Evolutionary conservation across 1,284 basidiomycete species (phyloP).

Genomic region (Apiotrichum porosum): DNA sequence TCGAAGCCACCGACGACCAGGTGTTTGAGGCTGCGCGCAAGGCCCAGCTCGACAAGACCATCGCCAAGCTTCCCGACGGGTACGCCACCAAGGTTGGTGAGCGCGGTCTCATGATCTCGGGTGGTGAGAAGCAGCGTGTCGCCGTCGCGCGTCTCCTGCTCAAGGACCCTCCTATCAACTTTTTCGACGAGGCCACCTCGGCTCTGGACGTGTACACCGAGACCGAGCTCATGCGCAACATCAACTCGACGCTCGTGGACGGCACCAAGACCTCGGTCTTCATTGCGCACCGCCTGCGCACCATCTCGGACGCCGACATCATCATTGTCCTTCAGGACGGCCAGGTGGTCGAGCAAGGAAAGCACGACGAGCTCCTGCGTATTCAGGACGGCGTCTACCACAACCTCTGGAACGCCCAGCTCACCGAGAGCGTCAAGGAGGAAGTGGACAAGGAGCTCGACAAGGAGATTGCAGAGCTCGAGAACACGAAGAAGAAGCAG

Average conservation of each 20-base stretch:
- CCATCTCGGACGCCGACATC: conserved; percentile 82
- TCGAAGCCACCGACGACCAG: conserved; percentile 82
- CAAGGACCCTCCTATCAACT: conserved; percentile 90
- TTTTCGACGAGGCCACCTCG: conserved; percentile 98
- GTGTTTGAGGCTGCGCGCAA: conserved; percentile 75
- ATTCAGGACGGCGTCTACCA: conserved; percentile 66
- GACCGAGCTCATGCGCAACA: conserved; percentile 89
- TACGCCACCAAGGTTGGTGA: conserved; percentile 92
- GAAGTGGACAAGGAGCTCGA: conserved; percentile 11
- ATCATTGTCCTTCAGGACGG: conserved; percentile 88
- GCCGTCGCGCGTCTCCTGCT: conserved; percentile 88
- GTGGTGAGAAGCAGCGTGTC: conserved; percentile 94
- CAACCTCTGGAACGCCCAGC: conserved; percentile 81
- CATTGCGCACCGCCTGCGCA: conserved; percentile 85
- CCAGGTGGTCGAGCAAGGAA: conserved; percentile 81
- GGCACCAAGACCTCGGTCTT: conserved; percentile 87
- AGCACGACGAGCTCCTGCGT: conserved; percentile 74
- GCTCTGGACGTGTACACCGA: conserved; percentile 93
- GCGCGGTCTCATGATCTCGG: conserved; percentile 93
- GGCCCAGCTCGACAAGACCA: conserved; percentile 81
- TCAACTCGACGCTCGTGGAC: conserved; percentile 71
- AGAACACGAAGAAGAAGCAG: conserved; percentile 1
- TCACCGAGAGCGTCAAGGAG: conserved; percentile 39
- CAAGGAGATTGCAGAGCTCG: conserved; percentile 12
- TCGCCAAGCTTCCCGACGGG: conserved; percentile 74